Evolutionary conservation across 345 rosid genomes (phyloP).

Genomic region (Hypericum androsaemum): DNA sequence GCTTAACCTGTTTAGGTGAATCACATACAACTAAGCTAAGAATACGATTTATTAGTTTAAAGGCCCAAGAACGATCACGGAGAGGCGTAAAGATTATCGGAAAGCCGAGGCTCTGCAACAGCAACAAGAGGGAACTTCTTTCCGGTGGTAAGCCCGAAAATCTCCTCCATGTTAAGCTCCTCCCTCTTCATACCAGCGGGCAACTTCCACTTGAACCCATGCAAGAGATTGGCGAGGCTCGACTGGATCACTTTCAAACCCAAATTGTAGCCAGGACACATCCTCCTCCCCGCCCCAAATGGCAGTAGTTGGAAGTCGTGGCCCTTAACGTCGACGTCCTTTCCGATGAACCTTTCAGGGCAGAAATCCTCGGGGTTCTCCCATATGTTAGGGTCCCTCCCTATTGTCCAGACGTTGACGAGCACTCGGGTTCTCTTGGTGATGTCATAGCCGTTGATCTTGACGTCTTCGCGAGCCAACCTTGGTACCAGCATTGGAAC

Average conservation of each 20-base stretch:
- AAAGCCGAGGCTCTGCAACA: slow-evolving; percentile 37
- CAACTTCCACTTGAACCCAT: too few species aligned
- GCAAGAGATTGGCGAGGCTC: slow-evolving; percentile 45
- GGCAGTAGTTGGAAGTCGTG: slow-evolving; percentile 52
- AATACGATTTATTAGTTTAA: too few species aligned
- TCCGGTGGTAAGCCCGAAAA: slow-evolving; percentile 44
- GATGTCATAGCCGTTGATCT: slow-evolving; percentile 39
- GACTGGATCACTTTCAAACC: slow-evolving; percentile 50
- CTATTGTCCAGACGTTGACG: too few species aligned
- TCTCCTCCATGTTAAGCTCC: slow-evolving; percentile 62
- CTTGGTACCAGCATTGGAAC: slow-evolving; percentile 54
- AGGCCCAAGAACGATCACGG: too few species aligned
- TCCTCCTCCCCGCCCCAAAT: slow-evolving; percentile 63
- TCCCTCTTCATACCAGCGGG: too few species aligned
- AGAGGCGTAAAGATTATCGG: slow-evolving; percentile 27
- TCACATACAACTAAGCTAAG: too few species aligned
- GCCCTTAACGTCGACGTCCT: slow-evolving; percentile 40
- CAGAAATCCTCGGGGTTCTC: slow-evolving; percentile 38
- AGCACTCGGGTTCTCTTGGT: slow-evolving; percentile 32
- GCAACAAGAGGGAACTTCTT: slow-evolving; percentile 35
- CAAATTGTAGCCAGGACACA: slow-evolving; percentile 61
- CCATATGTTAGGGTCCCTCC: slow-evolving; percentile 52
- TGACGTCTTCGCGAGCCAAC: too few species aligned
- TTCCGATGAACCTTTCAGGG: slow-evolving; percentile 47
- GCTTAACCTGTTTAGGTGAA: too few species aligned